phyloP scores from a whole-genome alignment of 345 rosid genomes.

The Bretschneidera sinensis region DNA sequence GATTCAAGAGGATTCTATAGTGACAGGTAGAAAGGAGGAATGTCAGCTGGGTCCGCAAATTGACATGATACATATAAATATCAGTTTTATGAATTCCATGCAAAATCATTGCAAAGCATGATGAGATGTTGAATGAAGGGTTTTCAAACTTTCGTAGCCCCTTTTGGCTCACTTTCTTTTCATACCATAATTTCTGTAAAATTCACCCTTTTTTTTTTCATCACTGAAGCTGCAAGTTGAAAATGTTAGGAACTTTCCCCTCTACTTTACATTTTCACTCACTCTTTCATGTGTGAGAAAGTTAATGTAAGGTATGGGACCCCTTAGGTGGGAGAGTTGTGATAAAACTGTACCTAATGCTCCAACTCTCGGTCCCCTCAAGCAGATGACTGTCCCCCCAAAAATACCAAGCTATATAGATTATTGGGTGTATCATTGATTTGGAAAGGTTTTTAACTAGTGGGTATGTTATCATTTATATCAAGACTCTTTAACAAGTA shows the following conservation, averaged over 20 bases:
- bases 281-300: constrained; percentile 11
- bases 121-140: constrained; percentile 32
- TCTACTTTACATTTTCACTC: constrained; percentile 8
- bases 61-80: too few relatives aligned
- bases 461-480: too few relatives aligned
- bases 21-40: constrained; percentile 8
- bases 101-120: constrained; percentile 34
- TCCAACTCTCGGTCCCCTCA: constrained; percentile 17
- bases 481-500: too few relatives aligned
- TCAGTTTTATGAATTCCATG: constrained; percentile 31
- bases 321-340: constrained; percentile 14
- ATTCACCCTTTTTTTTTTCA: constrained; percentile 5
- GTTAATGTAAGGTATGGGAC: constrained; percentile 16
- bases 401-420: not conserved
- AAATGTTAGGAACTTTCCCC: constrained; percentile 21
- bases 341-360: constrained; percentile 4
- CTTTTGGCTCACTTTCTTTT: constrained; percentile 26
- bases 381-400: constrained; percentile 1
- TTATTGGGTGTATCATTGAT: not conserved
- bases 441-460: not conserved
- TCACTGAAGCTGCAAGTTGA: constrained; percentile 16
- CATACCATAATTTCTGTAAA: constrained; percentile 14
- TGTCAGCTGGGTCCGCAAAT: constrained; percentile 10
- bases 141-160: constrained; percentile 5
- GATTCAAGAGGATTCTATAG: too few relatives aligned